A percentile compares a stretch with the other conserved stretches of the same genome.
Evolutionary conservation across 805 yeast genomes (phyloP).

Genomic region (Sugiyamaella valdiviana): DNA sequence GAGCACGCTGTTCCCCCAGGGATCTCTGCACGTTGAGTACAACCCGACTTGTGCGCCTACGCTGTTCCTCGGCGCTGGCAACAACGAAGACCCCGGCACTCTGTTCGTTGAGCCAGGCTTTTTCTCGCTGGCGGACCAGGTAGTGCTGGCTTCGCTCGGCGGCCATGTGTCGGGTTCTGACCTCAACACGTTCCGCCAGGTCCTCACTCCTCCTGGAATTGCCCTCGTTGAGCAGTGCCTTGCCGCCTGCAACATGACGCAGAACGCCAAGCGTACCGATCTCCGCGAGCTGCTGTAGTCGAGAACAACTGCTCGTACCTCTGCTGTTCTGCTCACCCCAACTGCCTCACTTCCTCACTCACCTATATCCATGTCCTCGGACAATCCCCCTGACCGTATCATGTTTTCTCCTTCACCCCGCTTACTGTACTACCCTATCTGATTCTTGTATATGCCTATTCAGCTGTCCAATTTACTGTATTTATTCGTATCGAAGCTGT

Average conservation of each 20-base stretch:
- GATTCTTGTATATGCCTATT: no score
- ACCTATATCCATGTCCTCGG: no score
- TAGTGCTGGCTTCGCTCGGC: conserved; percentile 11
- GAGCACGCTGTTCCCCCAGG: conserved; percentile 17
- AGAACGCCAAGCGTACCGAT: conserved; percentile 1
- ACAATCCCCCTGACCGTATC: no score
- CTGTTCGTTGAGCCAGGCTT: conserved; percentile 14
- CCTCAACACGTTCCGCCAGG: conserved; percentile 6
- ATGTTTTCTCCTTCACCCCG: no score
- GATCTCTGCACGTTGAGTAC: conserved; percentile 17
- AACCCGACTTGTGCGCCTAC: conserved; percentile 18
- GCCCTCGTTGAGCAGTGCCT: conserved; percentile 14
- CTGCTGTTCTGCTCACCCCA: no score
- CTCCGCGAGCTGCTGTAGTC: not conserved
- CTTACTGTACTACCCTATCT: no score
- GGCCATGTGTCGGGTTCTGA: conserved; percentile 12
- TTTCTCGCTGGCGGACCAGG: conserved; percentile 16
- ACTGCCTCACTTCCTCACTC: no score
- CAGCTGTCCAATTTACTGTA: no score
- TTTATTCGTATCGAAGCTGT: no score
- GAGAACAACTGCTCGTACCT: no score
- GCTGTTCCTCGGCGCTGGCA: conserved; percentile 14
- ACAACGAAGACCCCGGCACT: conserved; percentile 18
- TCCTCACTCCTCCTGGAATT: conserved; percentile 13
- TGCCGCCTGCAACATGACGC: conserved; percentile 7